Conservation (phyloP, 345 rosid genomes). For the Populus pruinosa region DNA sequence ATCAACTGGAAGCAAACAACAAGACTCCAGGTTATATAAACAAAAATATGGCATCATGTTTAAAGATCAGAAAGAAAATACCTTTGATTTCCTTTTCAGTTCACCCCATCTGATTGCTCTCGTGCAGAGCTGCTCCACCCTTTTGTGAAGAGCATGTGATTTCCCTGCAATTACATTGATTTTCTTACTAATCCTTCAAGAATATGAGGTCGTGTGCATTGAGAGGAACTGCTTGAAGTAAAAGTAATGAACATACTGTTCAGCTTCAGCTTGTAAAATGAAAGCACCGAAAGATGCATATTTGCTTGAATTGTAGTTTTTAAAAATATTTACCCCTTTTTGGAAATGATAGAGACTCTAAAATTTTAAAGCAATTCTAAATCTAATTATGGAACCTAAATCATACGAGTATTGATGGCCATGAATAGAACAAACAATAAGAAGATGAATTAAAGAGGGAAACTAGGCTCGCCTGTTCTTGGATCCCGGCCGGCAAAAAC, state of each 20-base stretch:
- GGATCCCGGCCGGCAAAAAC: conserved; percentile 99
- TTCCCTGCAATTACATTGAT: conserved; percentile 57
- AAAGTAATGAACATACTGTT: conserved; percentile 4
- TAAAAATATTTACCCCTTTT: not conserved
- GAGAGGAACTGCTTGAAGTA: not conserved
- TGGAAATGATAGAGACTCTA: not conserved
- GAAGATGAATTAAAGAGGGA: not conserved
- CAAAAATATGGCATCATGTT: not conserved
- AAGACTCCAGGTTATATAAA: not conserved
- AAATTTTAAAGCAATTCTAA: not conserved
- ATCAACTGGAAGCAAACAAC: not conserved
- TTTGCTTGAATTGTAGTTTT: not conserved
- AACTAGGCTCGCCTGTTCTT: conserved; percentile 60
- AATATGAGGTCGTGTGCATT: not conserved
- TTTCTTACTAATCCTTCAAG: not conserved
- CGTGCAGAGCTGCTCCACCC: conserved; percentile 98
- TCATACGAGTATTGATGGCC: not conserved
- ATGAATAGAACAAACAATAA: not conserved
- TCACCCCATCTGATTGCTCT: conserved; percentile 94
- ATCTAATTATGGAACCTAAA: not conserved
- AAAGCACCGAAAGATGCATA: not conserved
- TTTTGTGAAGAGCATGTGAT: conserved; percentile 98
- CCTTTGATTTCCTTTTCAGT: conserved; percentile 89
- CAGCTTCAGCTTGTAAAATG: not conserved
- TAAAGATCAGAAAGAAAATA: conserved; percentile 21